Evolutionary conservation across 805 yeast genomes (phyloP).

Genomic region (Kodamaea sagamina): DNA sequence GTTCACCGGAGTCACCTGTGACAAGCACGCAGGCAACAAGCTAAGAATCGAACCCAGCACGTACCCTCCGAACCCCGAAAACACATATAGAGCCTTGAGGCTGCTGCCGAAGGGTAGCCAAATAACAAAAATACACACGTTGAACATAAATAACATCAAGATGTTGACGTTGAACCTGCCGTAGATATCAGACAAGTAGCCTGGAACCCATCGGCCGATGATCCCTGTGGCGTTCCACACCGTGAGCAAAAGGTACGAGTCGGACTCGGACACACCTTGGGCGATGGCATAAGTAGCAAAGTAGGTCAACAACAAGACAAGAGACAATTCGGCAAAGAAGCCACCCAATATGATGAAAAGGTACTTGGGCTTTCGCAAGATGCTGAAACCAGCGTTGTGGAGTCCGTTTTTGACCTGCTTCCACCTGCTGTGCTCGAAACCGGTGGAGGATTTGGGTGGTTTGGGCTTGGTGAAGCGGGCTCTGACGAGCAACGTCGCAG

Average conservation of each 20-base stretch:
- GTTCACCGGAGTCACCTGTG: conserved; percentile 28
- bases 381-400: conserved; percentile 4
- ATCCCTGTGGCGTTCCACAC: conserved; percentile 35
- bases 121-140: conserved; percentile 28
- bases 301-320: conserved; percentile 33
- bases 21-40: conserved; percentile 34
- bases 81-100: conserved; percentile 29
- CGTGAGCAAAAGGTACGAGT: conserved; percentile 29
- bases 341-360: conserved; percentile 32
- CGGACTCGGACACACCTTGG: conserved; percentile 31
- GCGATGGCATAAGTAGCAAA: conserved; percentile 37
- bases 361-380: conserved; percentile 21
- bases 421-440: not conserved
- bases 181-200: conserved; percentile 27
- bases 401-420: not conserved
- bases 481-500: conserved; percentile 29
- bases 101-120: conserved; percentile 38
- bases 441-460: not conserved
- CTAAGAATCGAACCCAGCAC: conserved; percentile 38
- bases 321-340: conserved; percentile 31
- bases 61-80: conserved; percentile 37
- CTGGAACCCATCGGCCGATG: conserved; percentile 35
- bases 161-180: conserved; percentile 37
- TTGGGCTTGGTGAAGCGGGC: conserved; percentile 24
- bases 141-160: conserved; percentile 29